A percentile compares a stretch with the other conserved stretches of the same genome.
Conservation (phyloP, 345 rosid genomes). For the Angophora floribunda region DNA sequence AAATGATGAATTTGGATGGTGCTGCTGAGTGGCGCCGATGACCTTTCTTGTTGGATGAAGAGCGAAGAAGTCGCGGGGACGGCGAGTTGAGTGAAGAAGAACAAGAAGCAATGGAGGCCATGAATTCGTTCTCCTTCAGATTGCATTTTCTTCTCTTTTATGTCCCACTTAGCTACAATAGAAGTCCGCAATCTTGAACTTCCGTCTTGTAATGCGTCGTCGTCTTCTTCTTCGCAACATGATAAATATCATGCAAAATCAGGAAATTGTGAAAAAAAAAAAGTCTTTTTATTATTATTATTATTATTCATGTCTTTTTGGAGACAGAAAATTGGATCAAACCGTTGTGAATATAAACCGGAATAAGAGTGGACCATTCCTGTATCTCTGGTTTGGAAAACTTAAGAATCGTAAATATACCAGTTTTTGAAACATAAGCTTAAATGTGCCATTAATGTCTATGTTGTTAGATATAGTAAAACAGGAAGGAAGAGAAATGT, state of each 20-base stretch:
- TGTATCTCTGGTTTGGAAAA: not conserved
- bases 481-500: not conserved
- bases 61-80: constrained; percentile 3
- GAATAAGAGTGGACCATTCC: not conserved
- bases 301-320: not conserved
- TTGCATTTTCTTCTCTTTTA: not conserved
- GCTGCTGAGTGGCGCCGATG: not conserved
- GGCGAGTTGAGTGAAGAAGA: constrained; percentile 28
- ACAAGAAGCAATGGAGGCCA: constrained; percentile 21
- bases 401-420: not conserved
- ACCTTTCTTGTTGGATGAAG: constrained; percentile 8
- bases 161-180: not conserved
- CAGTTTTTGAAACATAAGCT: not conserved
- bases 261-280: not conserved
- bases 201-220: not conserved
- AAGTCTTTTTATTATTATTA: not conserved
- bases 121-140: not conserved
- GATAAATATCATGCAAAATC: not conserved
- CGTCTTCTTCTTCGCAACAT: not conserved
- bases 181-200: not conserved
- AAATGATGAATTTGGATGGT: not conserved
- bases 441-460: not conserved
- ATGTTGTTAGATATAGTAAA: not conserved
- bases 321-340: not conserved
- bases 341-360: not conserved